Base-by-base conservation (phyloP, 345 rosid species). In the Eucalyptus leucophloia region DNA sequence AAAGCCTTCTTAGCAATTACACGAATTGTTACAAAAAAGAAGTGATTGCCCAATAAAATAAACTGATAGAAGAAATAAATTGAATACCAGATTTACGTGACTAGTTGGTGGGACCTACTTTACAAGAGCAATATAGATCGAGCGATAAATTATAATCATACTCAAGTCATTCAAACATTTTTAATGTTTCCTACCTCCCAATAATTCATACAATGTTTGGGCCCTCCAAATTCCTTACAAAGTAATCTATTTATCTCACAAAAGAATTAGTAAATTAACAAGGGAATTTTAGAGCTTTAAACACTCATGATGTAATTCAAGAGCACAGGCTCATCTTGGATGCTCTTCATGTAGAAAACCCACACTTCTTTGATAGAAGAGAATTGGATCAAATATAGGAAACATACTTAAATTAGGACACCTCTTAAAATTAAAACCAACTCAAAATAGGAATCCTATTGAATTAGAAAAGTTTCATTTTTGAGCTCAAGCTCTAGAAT, bases 1-100 rank as follows among this genome's bases (percentile, higher is more conserved):
- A 9, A 24, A 56, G 62, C 21, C 37, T n/a, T 65, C 77, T 65
- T 34, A 15, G 34, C 34, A n/a, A 16, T 65, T 65, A n/a, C 37
- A n/a, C 0, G 1, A 65, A 65, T 65, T n/a, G 19, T 2, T 65
- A 0, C 69, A 0, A 0, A 62, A 30, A 62, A 62, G 4, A 3
- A 62, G 34, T 0, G 0, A 62, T 62, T 0, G 1, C 15, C 4
- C 18, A n/a, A 7, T 65, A 30, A 65, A 30, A 4, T 30, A 65
- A 65, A 4, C 18, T 2, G 0, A n/a, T 30, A 30, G 1, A 65
- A 14, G 18, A 65, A 30, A n/a, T n/a, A 7, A 65, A 28, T 30
- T 0, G 17, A n/a, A 65, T 1, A 12, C 0, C 3, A 65, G 1
- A 65, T 7, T 30, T 65, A 65, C 0, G 0, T 65, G 5, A 16